Percentiles rank a stretch among this genome's conserved stretches.
These are phyloP conservation scores for Termitomyces sp. DNA, from an alignment of 768 basidiomycete genomes.

Conservation along the genomic window DNA sequence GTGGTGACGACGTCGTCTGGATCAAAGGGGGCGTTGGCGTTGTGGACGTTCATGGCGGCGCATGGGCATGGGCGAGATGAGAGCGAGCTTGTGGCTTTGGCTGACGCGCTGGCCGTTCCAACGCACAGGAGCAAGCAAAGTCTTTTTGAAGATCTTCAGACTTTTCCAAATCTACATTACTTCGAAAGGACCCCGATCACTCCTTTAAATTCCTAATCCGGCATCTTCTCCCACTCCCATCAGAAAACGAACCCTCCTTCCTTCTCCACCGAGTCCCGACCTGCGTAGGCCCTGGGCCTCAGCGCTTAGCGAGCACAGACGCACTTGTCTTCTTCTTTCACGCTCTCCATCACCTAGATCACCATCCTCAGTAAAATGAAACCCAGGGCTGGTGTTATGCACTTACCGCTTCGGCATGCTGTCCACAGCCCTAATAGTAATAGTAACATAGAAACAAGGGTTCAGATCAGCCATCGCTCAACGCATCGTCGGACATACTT, in stretches of 20 bases:
- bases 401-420: constrained; percentile 63
- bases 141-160: constrained; percentile 17
- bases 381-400: too few relatives aligned
- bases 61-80: too few relatives aligned
- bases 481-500: too few relatives aligned
- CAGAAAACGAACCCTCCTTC: constrained; percentile 7
- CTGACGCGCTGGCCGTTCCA: too few relatives aligned
- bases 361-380: too few relatives aligned
- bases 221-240: constrained; percentile 18
- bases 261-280: too few relatives aligned
- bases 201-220: constrained; percentile 13
- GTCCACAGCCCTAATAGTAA: constrained; percentile 71
- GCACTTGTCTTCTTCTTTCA: constrained; percentile 49
- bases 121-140: too few relatives aligned
- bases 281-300: too few relatives aligned
- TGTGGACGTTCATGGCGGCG: background rate
- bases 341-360: constrained; percentile 43
- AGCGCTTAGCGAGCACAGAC: constrained; percentile 27
- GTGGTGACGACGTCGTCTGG: constrained; percentile 53
- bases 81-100: too few relatives aligned
- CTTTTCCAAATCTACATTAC: constrained; percentile 30
- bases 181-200: constrained; percentile 27
- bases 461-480: constrained; percentile 8
- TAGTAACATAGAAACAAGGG: too few relatives aligned
- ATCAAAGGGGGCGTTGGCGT: constrained; percentile 31